A percentile compares a stretch with the other conserved stretches of the same genome.
Conservation (phyloP, 352 stramenopile genomes). For the Blastocystis sp. region DNA sequence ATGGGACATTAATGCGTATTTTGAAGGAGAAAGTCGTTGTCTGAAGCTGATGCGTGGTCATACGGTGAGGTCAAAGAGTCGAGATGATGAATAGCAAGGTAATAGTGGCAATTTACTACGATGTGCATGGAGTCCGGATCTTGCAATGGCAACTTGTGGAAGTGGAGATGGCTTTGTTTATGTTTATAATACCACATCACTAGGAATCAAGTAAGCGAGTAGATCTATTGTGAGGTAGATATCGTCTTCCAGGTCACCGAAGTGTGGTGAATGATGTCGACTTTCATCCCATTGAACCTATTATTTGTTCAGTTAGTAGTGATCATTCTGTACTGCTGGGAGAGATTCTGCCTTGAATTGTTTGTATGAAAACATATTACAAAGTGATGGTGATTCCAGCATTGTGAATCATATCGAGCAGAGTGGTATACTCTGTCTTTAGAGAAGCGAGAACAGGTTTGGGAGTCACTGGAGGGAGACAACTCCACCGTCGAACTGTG, state of each 20-base stretch:
- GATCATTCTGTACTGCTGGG: slow-evolving; percentile 71
- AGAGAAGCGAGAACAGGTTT: background rate
- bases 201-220: slow-evolving; percentile 45
- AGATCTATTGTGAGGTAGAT: slow-evolving; percentile 71
- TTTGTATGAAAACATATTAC: background rate
- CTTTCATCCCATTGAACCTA: slow-evolving; percentile 73
- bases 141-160: slow-evolving; percentile 73
- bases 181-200: slow-evolving; percentile 72
- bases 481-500: background rate
- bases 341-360: slow-evolving; percentile 52
- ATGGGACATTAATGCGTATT: slow-evolving; percentile 53
- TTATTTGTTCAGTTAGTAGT: slow-evolving; percentile 76
- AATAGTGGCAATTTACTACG: slow-evolving; percentile 77
- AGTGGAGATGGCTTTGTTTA: slow-evolving; percentile 78
- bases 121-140: slow-evolving; percentile 74
- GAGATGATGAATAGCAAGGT: slow-evolving; percentile 68
- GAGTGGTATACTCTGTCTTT: background rate
- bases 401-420: background rate
- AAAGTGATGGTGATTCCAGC: background rate
- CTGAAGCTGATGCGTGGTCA: slow-evolving; percentile 66
- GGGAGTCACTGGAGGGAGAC: background rate
- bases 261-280: slow-evolving; percentile 77
- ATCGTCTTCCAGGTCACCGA: slow-evolving; percentile 75
- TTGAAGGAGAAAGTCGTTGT: slow-evolving; percentile 33
- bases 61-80: slow-evolving; percentile 49